Evolutionary conservation across 768 basidiomycete genomes (phyloP).

Genomic region (Mycena crocata): DNA sequence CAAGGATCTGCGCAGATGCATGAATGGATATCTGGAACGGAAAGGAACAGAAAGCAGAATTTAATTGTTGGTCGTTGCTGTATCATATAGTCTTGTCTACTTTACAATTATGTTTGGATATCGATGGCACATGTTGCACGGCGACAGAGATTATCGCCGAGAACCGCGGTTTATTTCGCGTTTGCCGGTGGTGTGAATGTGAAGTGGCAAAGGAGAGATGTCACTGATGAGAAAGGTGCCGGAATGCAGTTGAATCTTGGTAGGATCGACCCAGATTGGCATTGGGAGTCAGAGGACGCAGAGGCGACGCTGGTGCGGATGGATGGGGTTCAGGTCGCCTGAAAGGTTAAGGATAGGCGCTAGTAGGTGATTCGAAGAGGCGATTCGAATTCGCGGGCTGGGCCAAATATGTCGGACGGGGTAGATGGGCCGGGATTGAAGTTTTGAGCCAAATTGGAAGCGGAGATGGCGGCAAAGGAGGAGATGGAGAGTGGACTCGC

Average conservation of each 20-base stretch:
- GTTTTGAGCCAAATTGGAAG: not conserved
- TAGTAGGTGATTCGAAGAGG: constrained; percentile 14
- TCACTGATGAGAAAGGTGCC: constrained; percentile 25
- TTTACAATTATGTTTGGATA: constrained; percentile 2
- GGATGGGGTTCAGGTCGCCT: not conserved
- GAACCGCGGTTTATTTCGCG: constrained; percentile 20
- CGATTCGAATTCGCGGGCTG: constrained; percentile 7
- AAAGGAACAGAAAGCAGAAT: not conserved
- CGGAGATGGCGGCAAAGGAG: not conserved
- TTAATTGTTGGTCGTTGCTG: constrained; percentile 15
- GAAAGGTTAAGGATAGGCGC: constrained; percentile 24
- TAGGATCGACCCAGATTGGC: constrained; percentile 29
- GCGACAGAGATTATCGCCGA: constrained; percentile 13
- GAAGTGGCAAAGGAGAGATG: constrained; percentile 28
- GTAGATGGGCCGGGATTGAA: too few species aligned
- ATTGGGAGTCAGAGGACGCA: constrained; percentile 4
- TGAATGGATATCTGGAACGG: too few species aligned
- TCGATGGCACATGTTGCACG: constrained; percentile 6
- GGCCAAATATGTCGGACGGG: not conserved
- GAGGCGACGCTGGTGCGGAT: not conserved
- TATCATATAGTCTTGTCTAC: constrained; percentile 14
- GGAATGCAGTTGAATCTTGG: constrained; percentile 16
- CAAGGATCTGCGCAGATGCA: constrained; percentile 23
- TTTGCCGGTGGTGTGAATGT: constrained; percentile 29
- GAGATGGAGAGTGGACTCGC: not conserved